These are phyloP conservation scores for Tolypocladium sp. DNA, from an alignment of 2,329 filamentous ascomycete species.

Conservation along the genomic window DNA sequence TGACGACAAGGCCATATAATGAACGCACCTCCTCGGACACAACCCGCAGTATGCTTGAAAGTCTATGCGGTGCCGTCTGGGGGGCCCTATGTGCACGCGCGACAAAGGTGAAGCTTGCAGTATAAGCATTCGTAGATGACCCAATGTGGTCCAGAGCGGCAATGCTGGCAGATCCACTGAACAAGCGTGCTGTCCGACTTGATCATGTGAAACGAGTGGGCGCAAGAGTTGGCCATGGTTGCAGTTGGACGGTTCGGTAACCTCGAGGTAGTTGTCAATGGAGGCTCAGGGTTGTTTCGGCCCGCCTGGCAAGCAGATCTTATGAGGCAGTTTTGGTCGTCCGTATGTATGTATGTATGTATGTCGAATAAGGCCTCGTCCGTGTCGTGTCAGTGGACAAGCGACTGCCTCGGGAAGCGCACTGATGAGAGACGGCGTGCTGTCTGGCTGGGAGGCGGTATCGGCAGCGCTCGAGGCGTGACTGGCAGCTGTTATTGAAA, in stretches of 20 bases:
- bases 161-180: conserved; percentile 57
- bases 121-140: conserved; percentile 61
- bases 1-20: neutral
- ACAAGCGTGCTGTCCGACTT: conserved; percentile 58
- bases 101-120: conserved; percentile 58
- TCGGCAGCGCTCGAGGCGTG: neutral
- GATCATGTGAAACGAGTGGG: conserved; percentile 55
- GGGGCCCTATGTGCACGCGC: conserved; percentile 38
- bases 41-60: neutral
- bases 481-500: neutral
- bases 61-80: neutral
- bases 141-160: conserved; percentile 56
- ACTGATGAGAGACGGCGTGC: neutral
- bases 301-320: no score
- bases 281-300: neutral
- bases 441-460: neutral
- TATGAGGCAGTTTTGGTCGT: no score
- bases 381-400: neutral
- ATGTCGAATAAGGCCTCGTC: neutral
- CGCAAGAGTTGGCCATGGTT: conserved; percentile 45
- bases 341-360: no score
- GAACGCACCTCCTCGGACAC: neutral
- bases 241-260: neutral
- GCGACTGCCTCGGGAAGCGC: neutral
- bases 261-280: neutral